Percentiles rank a stretch among this genome's conserved stretches.
phyloP scores from a whole-genome alignment of 1,139 yeast species.

The Lodderomyces pseudojiufengensis region DNA sequence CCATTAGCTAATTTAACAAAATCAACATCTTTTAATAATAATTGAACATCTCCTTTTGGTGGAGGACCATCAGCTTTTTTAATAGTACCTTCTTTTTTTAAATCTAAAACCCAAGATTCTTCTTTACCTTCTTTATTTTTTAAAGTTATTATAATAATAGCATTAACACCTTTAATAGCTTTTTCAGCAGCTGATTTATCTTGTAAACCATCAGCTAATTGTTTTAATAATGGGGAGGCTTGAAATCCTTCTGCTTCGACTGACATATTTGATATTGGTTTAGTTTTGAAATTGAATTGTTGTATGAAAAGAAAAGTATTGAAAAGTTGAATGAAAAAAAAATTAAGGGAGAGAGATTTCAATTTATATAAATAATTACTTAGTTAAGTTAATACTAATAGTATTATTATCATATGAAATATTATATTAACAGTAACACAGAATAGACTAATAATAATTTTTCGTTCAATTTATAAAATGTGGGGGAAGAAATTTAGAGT shows the following conservation, averaged over 20 bases:
- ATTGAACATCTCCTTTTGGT: constrained; percentile 63
- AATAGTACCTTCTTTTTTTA: constrained; percentile 60
- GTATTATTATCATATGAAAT: too few species aligned
- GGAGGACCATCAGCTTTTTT: constrained; percentile 47
- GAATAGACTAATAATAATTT: too few species aligned
- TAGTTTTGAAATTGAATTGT: too few species aligned
- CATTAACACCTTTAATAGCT: constrained; percentile 53
- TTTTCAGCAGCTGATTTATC: constrained; percentile 39
- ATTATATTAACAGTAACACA: too few species aligned
- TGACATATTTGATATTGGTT: too few species aligned
- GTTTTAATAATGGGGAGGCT: constrained; percentile 44
- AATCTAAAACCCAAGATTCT: constrained; percentile 68
- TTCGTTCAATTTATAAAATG: too few species aligned
- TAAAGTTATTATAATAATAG: constrained; percentile 64
- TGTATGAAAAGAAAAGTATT: too few species aligned
- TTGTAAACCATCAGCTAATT: constrained; percentile 38
- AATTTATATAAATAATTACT: too few species aligned
- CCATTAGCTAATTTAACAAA: constrained; percentile 70
- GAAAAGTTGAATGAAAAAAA: too few species aligned
- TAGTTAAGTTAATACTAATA: too few species aligned
- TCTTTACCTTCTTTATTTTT: constrained; percentile 65
- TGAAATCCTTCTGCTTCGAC: constrained; percentile 48
- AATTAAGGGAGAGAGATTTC: too few species aligned
- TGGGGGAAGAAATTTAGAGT: too few species aligned
- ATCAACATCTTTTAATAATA: constrained; percentile 60